Percentiles rank a stretch among this genome's conserved stretches.
phyloP scores from a whole-genome alignment of 2,329 filamentous ascomycete species.

The Penicillium sp. region DNA sequence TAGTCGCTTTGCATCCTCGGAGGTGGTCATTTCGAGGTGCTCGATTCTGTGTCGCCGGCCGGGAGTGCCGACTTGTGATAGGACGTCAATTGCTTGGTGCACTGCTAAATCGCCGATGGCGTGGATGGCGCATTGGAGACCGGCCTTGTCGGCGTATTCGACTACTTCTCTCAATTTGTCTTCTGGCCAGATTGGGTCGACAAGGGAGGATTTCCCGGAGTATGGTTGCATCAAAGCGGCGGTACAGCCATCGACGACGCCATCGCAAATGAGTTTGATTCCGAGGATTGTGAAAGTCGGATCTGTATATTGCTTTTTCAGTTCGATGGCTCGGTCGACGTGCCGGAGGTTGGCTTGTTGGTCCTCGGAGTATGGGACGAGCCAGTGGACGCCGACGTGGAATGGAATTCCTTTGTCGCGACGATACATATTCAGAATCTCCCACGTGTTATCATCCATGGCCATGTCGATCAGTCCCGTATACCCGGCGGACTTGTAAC shows the following conservation, averaged over 20 bases:
- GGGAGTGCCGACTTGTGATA: conserved; percentile 41
- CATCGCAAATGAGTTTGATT: conserved; percentile 52
- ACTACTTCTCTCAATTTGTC: conserved; percentile 45
- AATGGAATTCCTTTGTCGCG: conserved; percentile 39
- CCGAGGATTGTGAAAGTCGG: conserved; percentile 47
- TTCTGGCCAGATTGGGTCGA: conserved; percentile 49
- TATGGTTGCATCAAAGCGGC: conserved; percentile 50
- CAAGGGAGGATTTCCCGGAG: conserved; percentile 38
- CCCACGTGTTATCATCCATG: conserved; percentile 52
- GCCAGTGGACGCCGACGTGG: conserved; percentile 50
- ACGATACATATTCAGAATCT: conserved; percentile 42
- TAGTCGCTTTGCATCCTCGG: conserved; percentile 48
- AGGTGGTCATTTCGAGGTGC: conserved; percentile 50
- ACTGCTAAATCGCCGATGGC: conserved; percentile 53
- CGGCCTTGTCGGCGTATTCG: conserved; percentile 42
- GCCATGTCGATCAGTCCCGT: conserved; percentile 54
- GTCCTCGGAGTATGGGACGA: conserved; percentile 44
- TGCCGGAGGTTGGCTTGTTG: conserved; percentile 40
- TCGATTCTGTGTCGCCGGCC: conserved; percentile 51
- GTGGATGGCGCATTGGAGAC: conserved; percentile 51
- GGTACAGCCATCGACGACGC: conserved; percentile 52
- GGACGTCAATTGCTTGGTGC: conserved; percentile 46
- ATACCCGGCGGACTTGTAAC: conserved; percentile 47
- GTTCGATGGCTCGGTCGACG: conserved; percentile 47
- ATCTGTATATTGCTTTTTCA: conserved; percentile 41